Evolutionary conservation across 2,329 filamentous ascomycete genomes (phyloP).

Genomic region (Calonectria pauciramosa): DNA sequence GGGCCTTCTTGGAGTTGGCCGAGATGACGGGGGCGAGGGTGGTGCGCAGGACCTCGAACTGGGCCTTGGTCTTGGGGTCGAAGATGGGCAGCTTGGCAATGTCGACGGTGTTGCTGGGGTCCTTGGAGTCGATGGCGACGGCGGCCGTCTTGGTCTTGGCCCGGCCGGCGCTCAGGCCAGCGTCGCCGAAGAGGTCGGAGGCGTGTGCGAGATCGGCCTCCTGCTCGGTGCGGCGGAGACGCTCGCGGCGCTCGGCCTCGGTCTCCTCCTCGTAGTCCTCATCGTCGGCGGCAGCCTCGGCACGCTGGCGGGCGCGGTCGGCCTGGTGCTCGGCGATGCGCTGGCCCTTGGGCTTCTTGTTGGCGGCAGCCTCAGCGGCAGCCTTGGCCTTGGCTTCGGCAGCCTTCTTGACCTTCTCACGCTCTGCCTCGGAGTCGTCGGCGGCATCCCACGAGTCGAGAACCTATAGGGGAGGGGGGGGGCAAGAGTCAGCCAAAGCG

Average conservation of each 20-base stretch:
- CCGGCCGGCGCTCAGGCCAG: slow-evolving; percentile 76
- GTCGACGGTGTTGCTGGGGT: slow-evolving; percentile 86
- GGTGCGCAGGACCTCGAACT: slow-evolving; percentile 85
- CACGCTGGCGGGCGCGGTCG: slow-evolving; percentile 66
- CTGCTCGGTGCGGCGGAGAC: slow-evolving; percentile 84
- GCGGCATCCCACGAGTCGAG: slow-evolving; percentile 97
- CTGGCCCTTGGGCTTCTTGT: slow-evolving; percentile 90
- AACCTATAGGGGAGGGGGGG: slow-evolving; percentile 69
- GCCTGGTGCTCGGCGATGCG: slow-evolving; percentile 85
- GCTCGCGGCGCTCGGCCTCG: slow-evolving; percentile 79
- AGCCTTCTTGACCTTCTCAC: slow-evolving; percentile 92
- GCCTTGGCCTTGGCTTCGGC: slow-evolving; percentile 90
- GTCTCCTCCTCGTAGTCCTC: slow-evolving; percentile 77
- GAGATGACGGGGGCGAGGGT: slow-evolving; percentile 84
- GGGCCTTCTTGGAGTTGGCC: slow-evolving; percentile 85
- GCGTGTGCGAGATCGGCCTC: slow-evolving; percentile 91
- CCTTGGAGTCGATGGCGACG: slow-evolving; percentile 78
- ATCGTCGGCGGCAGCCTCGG: slow-evolving; percentile 68
- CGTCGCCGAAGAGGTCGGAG: slow-evolving; percentile 87
- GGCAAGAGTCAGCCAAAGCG: slow-evolving; percentile 15
- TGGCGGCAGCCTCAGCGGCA: slow-evolving; percentile 87
- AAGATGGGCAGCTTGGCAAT: slow-evolving; percentile 85
- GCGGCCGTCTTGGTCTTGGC: slow-evolving; percentile 75
- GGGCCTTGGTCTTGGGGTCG: slow-evolving; percentile 87
- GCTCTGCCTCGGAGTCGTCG: slow-evolving; percentile 96